A percentile compares a stretch with the other conserved stretches of the same genome.
phyloP scores from a whole-genome alignment of 257 asterid genomes.

The Solanum acaule region DNA sequence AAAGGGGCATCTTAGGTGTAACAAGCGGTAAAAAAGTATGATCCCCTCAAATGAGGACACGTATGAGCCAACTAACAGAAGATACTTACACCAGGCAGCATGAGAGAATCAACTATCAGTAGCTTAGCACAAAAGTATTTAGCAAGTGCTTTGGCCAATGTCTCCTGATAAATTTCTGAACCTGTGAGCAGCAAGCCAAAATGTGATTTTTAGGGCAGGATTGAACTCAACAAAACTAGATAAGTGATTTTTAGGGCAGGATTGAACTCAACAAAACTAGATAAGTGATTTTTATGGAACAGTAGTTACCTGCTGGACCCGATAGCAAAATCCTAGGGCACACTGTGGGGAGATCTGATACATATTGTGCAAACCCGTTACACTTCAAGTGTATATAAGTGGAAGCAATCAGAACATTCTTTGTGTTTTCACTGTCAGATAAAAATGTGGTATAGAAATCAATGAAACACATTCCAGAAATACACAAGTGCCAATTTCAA shows the following conservation, averaged over 20 bases:
- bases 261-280: background rate
- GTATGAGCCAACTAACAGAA: background rate
- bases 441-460: background rate
- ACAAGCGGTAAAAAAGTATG: background rate
- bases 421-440: slow-evolving; percentile 65
- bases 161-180: slow-evolving; percentile 88
- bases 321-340: slow-evolving; percentile 78
- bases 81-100: slow-evolving; percentile 64
- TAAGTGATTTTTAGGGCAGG: background rate
- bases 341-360: slow-evolving; percentile 60
- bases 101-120: slow-evolving; percentile 60
- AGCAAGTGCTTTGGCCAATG: slow-evolving; percentile 68
- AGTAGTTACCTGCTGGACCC: slow-evolving; percentile 69
- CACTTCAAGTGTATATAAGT: slow-evolving; percentile 65
- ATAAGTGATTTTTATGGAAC: background rate
- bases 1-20: background rate
- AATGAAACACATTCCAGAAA: background rate
- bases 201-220: background rate
- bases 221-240: background rate
- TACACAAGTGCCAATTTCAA: background rate
- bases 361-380: slow-evolving; percentile 32
- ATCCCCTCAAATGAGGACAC: background rate
- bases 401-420: slow-evolving; percentile 71
- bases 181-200: slow-evolving; percentile 27
- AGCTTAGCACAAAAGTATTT: slow-evolving; percentile 50